Percentiles rank a stretch among this genome's conserved stretches.
These are phyloP conservation scores for Acorus calamus DNA, from an alignment of 106 monocot species.

Conservation along the genomic window DNA sequence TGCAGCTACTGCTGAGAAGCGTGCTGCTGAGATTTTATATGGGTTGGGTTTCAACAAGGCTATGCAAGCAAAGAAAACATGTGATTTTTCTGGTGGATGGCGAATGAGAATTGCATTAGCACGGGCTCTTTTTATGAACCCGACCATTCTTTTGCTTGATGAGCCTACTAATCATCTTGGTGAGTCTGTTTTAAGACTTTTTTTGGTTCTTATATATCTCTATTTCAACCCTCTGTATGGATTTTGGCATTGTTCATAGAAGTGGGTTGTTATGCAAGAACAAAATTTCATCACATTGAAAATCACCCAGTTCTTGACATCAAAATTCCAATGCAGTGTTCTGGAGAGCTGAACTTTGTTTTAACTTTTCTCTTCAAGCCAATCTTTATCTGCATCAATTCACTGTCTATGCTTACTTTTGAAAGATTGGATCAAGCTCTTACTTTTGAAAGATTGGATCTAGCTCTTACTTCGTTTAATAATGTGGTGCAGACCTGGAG, in stretches of 20 bases:
- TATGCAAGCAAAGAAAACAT: slow-evolving; percentile 97
- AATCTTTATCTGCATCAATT: too few species aligned
- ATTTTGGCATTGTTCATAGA: too few species aligned
- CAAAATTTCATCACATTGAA: background rate
- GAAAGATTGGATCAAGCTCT: too few species aligned
- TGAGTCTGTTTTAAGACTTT: slow-evolving; percentile 14
- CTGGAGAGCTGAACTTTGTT: too few species aligned
- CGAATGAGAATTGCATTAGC: slow-evolving; percentile 98
- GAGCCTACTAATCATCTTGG: slow-evolving; percentile 99
- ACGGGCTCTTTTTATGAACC: slow-evolving; percentile 95
- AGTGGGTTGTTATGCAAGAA: background rate
- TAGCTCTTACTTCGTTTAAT: too few species aligned
- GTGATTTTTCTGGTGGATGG: slow-evolving; percentile 98
- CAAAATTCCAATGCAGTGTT: too few species aligned
- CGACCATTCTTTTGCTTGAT: slow-evolving; percentile 95
- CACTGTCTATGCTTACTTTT: too few species aligned
- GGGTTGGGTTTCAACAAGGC: slow-evolving; percentile 87
- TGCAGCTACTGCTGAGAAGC: slow-evolving; percentile 95
- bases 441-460: too few species aligned
- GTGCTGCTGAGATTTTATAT: slow-evolving; percentile 93
- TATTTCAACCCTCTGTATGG: too few species aligned
- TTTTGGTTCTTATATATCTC: background rate
- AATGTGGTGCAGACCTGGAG: slow-evolving; percentile 58
- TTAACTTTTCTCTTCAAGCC: too few species aligned
- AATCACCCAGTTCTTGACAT: too few species aligned